Conservation (phyloP, 257 asterid species). For the Primulina huaijiensis region DNA sequence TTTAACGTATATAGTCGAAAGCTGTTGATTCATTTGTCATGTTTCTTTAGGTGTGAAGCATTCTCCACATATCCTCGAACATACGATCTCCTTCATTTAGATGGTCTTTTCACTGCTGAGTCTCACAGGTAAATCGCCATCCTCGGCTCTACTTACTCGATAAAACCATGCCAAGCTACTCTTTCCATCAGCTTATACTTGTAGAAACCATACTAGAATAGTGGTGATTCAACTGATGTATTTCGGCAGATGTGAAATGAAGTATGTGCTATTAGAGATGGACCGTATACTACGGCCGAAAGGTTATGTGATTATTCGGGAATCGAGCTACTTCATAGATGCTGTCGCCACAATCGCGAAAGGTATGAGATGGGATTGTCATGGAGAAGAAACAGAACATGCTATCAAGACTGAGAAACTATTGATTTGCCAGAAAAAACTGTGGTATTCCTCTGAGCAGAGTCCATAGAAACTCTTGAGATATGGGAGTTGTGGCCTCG, state of each 20-base stretch:
- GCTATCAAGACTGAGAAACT: slow-evolving; percentile 25
- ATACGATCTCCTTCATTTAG: slow-evolving; percentile 52
- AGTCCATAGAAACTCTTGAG: slow-evolving; percentile 20
- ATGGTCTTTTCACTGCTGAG: slow-evolving; percentile 56
- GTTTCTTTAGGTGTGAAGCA: slow-evolving; percentile 47
- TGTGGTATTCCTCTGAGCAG: slow-evolving; percentile 35
- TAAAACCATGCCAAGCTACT: neutral
- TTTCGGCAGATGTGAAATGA: slow-evolving; percentile 36
- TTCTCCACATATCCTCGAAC: slow-evolving; percentile 62
- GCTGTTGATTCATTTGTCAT: neutral
- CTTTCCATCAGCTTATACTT: no score
- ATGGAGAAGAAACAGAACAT: slow-evolving; percentile 27
- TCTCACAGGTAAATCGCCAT: slow-evolving; percentile 39
- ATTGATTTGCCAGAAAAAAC: slow-evolving; percentile 41
- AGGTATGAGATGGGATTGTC: slow-evolving; percentile 42
- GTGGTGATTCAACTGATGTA: neutral
- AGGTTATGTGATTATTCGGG: slow-evolving; percentile 34
- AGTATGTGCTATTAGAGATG: slow-evolving; percentile 38
- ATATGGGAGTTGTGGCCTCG: no score
- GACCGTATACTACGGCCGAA: slow-evolving; percentile 39
- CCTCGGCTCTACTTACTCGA: neutral
- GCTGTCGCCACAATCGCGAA: slow-evolving; percentile 26
- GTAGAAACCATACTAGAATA: neutral
- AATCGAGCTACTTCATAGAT: slow-evolving; percentile 33
- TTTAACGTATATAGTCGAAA: neutral